Base-by-base conservation (phyloP, 2,329 filamentous ascomycete genomes). In the Colletotrichum sidae region DNA sequence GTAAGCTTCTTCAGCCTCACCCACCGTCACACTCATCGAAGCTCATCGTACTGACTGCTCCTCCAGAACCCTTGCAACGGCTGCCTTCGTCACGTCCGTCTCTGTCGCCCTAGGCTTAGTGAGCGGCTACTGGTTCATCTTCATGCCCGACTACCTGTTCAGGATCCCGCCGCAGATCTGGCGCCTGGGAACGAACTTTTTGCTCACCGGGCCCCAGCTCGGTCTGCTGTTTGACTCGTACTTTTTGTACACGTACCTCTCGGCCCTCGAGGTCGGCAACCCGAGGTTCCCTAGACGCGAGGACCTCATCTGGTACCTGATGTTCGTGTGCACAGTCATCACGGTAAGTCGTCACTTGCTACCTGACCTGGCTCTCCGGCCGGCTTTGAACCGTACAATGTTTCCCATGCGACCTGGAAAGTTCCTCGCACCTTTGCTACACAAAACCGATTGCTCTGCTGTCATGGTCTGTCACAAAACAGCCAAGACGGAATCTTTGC, bases 301-400 rank as follows among this genome's bases (percentile, higher is more conserved):
- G 74, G 92, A 96, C 75, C 87, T 96, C 71, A 84, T 96, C 68
- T 90, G 90, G 80, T 97, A 96, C 76, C 80, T 96, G 71, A 79
- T 90, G 65, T 96, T 96, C 75, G 85, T 94, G 71, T 84, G 86
- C 70, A 79, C 80, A 55, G 80, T 90, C 73, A 95, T 96, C 69
- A 75, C 93, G 83, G 94, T 97, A 93, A 89, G 94, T 83, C 70
- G 60, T 68, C 65, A 71, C 73, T 25, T 63, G 69, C 66, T 69
- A 35, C 41, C 56, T 41, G 56, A 34, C n/a, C 33, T 33, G 41
- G 59, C 25, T 25, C 25, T 25, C 25, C 25, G 25, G 25, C 25
- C 52, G 39, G 63, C 38, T 25, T 25, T 25, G 25, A 25, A 25
- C 45, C 49, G 52, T 53, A 51, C 62, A 60, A 56, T n/a, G 46